Conservation (phyloP, 257 asterid species). For the Solanum pinnatisectum region DNA sequence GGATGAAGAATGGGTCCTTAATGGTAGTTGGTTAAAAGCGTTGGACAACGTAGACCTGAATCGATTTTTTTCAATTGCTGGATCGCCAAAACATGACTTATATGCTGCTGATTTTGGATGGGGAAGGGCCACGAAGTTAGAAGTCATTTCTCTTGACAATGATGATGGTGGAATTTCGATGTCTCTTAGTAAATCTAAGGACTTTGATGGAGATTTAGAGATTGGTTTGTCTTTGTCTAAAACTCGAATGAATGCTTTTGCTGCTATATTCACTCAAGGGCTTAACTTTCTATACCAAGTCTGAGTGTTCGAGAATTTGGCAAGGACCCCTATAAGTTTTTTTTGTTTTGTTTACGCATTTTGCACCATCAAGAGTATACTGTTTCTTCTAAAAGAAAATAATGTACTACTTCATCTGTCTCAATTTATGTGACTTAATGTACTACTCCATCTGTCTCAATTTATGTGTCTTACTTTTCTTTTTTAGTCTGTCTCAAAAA, state of each 20-base stretch:
- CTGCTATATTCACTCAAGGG: slow-evolving; percentile 1
- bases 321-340: neutral
- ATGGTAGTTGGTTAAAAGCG: neutral
- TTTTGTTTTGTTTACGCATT: no score
- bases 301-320: neutral
- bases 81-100: slow-evolving; percentile 5
- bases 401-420: no score
- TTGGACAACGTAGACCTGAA: rapidly evolving
- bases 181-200: slow-evolving; percentile 14
- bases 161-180: neutral
- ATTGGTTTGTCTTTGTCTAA: slow-evolving; percentile 16
- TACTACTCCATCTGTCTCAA: no score
- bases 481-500: no score
- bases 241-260: slow-evolving; percentile 16
- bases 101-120: slow-evolving; percentile 20
- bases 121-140: slow-evolving; percentile 9
- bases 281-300: neutral
- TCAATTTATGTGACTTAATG: no score
- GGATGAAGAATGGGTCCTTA: slow-evolving; percentile 2
- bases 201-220: slow-evolving; percentile 16
- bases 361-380: no score
- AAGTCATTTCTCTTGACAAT: slow-evolving; percentile 6
- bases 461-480: no score
- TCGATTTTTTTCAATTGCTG: neutral
- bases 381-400: no score